Conservation (phyloP, 495 filamentous ascomycete genomes). For the Cercophora newfieldiana region DNA sequence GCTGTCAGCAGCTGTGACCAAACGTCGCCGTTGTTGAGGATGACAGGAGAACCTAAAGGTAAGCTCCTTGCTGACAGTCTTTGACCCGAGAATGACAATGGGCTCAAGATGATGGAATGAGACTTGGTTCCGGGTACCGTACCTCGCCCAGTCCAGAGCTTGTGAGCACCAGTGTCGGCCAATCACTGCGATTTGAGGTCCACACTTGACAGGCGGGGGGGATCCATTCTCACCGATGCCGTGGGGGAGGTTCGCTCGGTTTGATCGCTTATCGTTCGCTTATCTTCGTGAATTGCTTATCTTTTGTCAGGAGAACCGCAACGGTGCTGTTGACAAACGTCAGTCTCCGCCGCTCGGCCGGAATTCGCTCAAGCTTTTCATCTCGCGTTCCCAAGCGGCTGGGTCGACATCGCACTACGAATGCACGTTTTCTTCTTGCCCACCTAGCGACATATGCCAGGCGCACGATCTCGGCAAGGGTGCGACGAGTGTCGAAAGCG, state of each 20-base stretch:
- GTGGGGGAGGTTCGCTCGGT: background rate
- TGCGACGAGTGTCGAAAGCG: constrained; percentile 27
- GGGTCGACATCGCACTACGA: background rate
- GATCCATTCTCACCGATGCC: background rate
- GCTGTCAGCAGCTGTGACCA: too few species aligned
- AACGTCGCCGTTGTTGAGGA: too few species aligned
- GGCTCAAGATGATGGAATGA: too few species aligned
- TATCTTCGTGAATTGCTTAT: background rate
- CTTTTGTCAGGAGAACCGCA: background rate
- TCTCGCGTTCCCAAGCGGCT: background rate
- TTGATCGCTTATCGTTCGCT: background rate
- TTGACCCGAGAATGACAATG: too few species aligned
- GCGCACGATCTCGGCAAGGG: constrained; percentile 25
- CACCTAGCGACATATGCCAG: constrained; percentile 6
- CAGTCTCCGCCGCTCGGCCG: background rate
- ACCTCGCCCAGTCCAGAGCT: background rate
- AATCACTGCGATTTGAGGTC: background rate
- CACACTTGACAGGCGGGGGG: background rate
- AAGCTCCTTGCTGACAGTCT: too few species aligned
- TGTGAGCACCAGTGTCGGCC: background rate
- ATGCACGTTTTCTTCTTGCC: background rate
- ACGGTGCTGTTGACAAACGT: background rate
- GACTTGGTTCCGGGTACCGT: background rate
- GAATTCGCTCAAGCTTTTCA: background rate
- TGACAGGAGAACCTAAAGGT: too few species aligned